Evolutionary conservation across 495 filamentous ascomycete species (phyloP), one percentile per base, ranked within the genome.

Genomic region (Immersiella caudata): DNA sequence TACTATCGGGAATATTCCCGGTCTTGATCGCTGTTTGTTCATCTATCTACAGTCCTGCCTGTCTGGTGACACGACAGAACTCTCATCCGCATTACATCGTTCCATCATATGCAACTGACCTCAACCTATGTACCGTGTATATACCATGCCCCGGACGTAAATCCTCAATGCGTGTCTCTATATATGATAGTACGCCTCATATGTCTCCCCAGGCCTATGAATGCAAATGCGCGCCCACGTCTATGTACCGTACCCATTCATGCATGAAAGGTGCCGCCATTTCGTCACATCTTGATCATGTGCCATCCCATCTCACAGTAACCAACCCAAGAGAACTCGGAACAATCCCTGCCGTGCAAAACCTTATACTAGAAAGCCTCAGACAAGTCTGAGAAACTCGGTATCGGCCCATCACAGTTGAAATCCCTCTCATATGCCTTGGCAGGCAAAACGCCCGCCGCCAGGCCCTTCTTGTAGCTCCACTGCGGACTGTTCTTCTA

Each of bases 391-490:
- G 80, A 81, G 80, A 93, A 98, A 76, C 87, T 87, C 7, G 93
- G 92, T 7, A 96, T 81, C 25, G 77, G n/a, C 27, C 73, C 78
- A 7, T 86, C 84, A 79, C 96, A 98, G 68, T 89, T 89, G 74
- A 94, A 99, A 20, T 81, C 78, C 64, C 90, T 84, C 33, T 88
- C 82, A 75, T 90, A 96, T 0, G 92, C 91, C 80, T 92, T 91
- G 46, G 79, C 73, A 11, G 95, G 95, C 79, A 98, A 79, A 61
- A 92, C 94, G 6, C 93, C 93, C 6, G 91, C 92, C 67, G 86
- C 87, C 77, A 96, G 83, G 0, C 93, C 94, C 68, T 87, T 85
- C 76, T 92, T 93, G 75, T 94, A 99, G 77, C 93, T 96, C 95
- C 95, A 99, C 80, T 98, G 95, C 49, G 88, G 82, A 57, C 93